These are phyloP conservation scores for Calonectria crousiana DNA, from an alignment of 2,329 filamentous ascomycete genomes.

Conservation along the genomic window DNA sequence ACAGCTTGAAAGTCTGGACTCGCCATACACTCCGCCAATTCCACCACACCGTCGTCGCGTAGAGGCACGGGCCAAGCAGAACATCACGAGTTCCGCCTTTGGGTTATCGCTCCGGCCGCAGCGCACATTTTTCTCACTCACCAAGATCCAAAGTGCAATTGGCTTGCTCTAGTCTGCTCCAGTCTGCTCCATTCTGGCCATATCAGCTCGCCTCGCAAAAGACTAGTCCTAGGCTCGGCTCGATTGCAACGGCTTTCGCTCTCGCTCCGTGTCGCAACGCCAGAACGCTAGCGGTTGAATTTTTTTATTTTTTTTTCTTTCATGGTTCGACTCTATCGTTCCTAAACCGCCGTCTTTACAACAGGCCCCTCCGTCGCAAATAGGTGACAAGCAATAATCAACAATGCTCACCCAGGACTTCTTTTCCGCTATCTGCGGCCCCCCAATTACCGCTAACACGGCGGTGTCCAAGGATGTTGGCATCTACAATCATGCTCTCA, in stretches of 20 bases:
- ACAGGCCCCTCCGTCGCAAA: neutral
- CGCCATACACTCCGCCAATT: neutral
- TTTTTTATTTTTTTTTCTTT: neutral
- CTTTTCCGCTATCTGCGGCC: constrained; percentile 69
- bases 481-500: constrained; percentile 86
- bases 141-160: neutral
- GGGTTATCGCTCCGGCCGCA: neutral
- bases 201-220: constrained; percentile 3
- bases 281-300: neutral
- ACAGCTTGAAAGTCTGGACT: neutral
- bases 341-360: neutral
- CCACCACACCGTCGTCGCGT: neutral
- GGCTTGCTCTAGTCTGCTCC: constrained; percentile 6
- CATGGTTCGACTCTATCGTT: neutral
- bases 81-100: constrained; percentile 11
- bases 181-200: neutral
- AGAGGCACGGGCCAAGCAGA: constrained; percentile 22
- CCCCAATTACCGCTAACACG: constrained; percentile 71
- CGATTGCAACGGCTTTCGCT: neutral
- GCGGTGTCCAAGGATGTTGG: constrained; percentile 82
- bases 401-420: constrained; percentile 72
- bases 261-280: neutral
- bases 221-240: neutral
- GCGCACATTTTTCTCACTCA: constrained; percentile 16
- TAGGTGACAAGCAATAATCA: constrained; percentile 2